Evolutionary conservation across 805 yeast genomes (phyloP), one percentile per base, ranked within the genome.

Genomic region (Myxozyma nipponensis): DNA sequence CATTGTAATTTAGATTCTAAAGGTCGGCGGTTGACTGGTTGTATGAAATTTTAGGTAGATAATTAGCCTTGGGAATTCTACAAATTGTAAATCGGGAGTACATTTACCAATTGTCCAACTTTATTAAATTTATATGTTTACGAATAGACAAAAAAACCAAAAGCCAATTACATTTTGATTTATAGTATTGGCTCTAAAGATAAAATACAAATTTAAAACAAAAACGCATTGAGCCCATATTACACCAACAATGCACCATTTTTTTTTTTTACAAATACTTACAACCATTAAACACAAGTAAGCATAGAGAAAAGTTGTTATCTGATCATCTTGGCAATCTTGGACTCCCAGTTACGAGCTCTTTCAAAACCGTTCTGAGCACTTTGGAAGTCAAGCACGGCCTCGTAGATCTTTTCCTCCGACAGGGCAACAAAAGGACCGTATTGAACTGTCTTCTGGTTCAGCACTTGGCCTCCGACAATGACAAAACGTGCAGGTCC

Each of bases 381-480:
- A 24, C 47, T 37, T 67, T 84, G 91, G 65, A 84, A 90, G 64
- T 85, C 89, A 66, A 70, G 61, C 61, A 86, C 82, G 0, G 87
- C 93, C 60, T 83, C 69, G 57, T 79, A 75, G 52, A 89, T 82
- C 56, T 78, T 79, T 46, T 80, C 84, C 47, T 75, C 74, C 21
- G 83, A 70, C 5, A 85, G 78, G 54, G 86, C 91, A 18, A 89
- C 96, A 64, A 89, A 90, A 13, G 96, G 96, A 17, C 96, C 96
- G 64, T 88, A 83, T 64, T 89, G 96, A 28, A 86, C 84, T 48
- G 84, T 74, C 17, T 80, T 78, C 51, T 63, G 67, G 35, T 63
- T 63, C 23, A 64, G 56, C 9, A 57, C 54, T 46, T 63, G 56
- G 10, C 67, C 67, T 3, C 61, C 66, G 23, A 64, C 42, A 9